Conservation (phyloP, 441 rosid genomes). For the Corymbia citriodora region DNA sequence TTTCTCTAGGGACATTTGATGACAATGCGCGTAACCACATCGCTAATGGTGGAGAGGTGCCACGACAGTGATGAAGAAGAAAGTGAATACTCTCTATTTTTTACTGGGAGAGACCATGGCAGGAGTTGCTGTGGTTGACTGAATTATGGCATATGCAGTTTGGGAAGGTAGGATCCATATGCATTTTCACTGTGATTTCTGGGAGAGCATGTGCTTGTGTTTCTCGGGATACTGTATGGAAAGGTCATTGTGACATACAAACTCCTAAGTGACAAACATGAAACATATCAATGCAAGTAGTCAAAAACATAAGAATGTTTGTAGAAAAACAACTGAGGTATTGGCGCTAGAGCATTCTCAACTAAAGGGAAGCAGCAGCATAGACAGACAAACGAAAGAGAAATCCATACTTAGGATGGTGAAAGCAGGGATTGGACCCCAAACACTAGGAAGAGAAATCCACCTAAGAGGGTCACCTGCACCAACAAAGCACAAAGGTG, state of each 20-base stretch:
- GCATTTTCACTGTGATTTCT: background rate
- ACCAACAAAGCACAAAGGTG: background rate
- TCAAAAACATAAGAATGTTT: background rate
- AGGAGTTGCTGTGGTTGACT: too few species aligned
- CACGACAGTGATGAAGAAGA: background rate
- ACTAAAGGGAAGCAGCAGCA: background rate
- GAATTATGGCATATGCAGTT: background rate
- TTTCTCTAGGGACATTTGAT: background rate
- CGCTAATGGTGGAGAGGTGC: background rate
- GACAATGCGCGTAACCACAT: background rate
- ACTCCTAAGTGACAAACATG: background rate
- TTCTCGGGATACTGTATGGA: background rate
- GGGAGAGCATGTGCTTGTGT: background rate
- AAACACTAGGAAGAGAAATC: constrained; percentile 10
- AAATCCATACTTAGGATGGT: background rate
- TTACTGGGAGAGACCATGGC: too few species aligned
- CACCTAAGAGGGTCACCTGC: constrained; percentile 4
- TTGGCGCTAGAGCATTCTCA: background rate
- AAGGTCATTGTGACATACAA: background rate
- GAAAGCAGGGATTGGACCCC: constrained; percentile 11
- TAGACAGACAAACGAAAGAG: background rate
- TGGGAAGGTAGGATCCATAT: background rate
- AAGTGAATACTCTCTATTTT: background rate
- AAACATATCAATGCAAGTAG: background rate
- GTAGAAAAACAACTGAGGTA: background rate